Conservation (phyloP, 495 filamentous ascomycete genomes). For the Neurospora discreta region DNA sequence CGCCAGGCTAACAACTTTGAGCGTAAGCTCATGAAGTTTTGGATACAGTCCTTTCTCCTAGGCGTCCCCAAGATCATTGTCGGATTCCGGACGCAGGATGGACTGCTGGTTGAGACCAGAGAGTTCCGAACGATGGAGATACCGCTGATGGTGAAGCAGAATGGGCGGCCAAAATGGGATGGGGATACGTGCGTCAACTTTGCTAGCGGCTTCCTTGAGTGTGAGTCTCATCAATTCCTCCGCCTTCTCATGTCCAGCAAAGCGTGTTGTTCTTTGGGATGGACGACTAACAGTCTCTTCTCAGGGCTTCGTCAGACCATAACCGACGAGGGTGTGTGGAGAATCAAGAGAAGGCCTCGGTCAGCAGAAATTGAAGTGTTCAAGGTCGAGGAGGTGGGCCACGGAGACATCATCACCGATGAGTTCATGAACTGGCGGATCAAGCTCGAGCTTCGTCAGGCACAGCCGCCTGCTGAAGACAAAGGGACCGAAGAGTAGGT, state of each 20-base stretch:
- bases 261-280: not conserved
- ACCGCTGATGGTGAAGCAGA: conserved; percentile 56
- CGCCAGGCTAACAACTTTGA: conserved; percentile 67
- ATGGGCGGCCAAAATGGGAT: conserved; percentile 63
- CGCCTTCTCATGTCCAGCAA: not conserved
- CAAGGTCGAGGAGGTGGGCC: conserved; percentile 58
- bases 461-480: not conserved
- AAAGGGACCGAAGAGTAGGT: not conserved
- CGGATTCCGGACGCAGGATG: conserved; percentile 67
- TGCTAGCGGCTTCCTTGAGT: conserved; percentile 61
- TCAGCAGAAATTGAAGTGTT: conserved; percentile 56
- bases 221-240: conserved; percentile 24
- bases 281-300: not conserved
- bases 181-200: conserved; percentile 89
- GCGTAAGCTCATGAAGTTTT: conserved; percentile 84
- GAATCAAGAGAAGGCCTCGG: conserved; percentile 52
- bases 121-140: conserved; percentile 70
- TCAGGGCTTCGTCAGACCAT: conserved; percentile 56
- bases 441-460: conserved; percentile 25
- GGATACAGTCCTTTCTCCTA: conserved; percentile 91
- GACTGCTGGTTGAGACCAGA: conserved; percentile 57
- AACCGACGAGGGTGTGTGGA: conserved; percentile 66
- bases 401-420: conserved; percentile 64
- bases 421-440: conserved; percentile 69
- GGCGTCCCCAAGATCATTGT: conserved; percentile 87